Conservation (phyloP, 371 early-diverging fungal genomes). For the Apophysomyces variabilis region DNA sequence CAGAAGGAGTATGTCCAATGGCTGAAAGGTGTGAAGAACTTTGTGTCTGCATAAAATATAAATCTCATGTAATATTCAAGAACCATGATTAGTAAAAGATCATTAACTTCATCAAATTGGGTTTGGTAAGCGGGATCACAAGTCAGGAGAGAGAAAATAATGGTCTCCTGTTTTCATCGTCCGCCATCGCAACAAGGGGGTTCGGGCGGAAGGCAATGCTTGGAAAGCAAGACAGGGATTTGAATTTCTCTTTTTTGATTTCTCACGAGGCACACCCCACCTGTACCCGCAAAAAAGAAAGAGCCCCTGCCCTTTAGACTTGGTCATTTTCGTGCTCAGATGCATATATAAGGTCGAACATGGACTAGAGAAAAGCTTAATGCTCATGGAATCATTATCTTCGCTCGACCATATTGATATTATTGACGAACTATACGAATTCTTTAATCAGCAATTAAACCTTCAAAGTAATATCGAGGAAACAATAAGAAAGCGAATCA, state of each 20-base stretch:
- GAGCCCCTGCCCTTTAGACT: background rate
- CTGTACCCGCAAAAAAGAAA: background rate
- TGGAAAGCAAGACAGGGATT: background rate
- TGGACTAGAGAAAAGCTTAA: background rate
- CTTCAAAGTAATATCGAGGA: background rate
- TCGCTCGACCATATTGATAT: conserved; percentile 23
- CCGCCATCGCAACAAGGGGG: background rate
- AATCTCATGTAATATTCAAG: background rate
- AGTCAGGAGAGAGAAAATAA: background rate
- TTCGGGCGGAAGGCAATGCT: too few relatives aligned
- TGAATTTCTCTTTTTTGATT: background rate
- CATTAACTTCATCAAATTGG: background rate
- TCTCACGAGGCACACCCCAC: conserved; percentile 8
- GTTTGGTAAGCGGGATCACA: background rate
- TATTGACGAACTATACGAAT: conserved; percentile 33
- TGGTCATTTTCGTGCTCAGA: background rate
- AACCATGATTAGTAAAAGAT: background rate
- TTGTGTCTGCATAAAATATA: conserved; percentile 70
- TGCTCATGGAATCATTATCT: conserved; percentile 5
- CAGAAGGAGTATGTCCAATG: conserved; percentile 91
- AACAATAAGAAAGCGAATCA: background rate
- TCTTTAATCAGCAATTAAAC: conserved; percentile 17
- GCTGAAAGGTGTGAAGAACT: conserved; percentile 80
- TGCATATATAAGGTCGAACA: background rate
- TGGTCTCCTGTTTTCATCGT: conserved; percentile 5